A percentile compares a stretch with the other conserved stretches of the same genome.
Conservation (phyloP, 495 filamentous ascomycete genomes). For the Neurospora africana region DNA sequence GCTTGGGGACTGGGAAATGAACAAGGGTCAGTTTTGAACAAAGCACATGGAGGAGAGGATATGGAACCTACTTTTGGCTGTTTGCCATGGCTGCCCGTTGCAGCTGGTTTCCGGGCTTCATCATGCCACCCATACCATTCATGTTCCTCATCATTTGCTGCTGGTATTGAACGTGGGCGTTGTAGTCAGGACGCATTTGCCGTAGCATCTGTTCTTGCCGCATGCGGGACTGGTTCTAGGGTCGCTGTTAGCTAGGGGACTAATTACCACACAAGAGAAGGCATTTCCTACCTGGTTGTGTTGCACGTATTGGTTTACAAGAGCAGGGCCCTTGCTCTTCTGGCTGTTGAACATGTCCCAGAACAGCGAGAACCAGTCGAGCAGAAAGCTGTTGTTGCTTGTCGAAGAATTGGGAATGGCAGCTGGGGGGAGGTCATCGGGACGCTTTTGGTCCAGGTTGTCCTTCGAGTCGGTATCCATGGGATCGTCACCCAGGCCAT, state of each 20-base stretch:
- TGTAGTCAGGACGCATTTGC: conserved; percentile 23
- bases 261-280: background rate
- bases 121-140: conserved; percentile 38
- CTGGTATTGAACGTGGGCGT: conserved; percentile 33
- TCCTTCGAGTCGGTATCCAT: conserved; percentile 82
- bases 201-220: conserved; percentile 35
- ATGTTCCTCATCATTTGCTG: conserved; percentile 48
- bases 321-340: conserved; percentile 46
- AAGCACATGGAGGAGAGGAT: background rate
- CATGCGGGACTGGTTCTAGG: conserved; percentile 54
- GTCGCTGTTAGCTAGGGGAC: conserved; percentile 8
- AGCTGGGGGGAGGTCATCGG: conserved; percentile 58
- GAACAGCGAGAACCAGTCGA: conserved; percentile 93
- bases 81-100: conserved; percentile 71
- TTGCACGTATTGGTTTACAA: conserved; percentile 58
- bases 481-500: conserved; percentile 66
- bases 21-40: conserved; percentile 13
- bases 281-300: conserved; percentile 63
- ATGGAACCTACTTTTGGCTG: conserved; percentile 52
- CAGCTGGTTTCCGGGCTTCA: conserved; percentile 44
- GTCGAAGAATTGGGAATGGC: conserved; percentile 50
- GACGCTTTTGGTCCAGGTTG: conserved; percentile 56
- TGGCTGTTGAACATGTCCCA: conserved; percentile 87
- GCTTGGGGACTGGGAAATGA: conserved; percentile 46
- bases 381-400: conserved; percentile 66